A percentile compares a stretch with the other conserved stretches of the same genome.
Conservation (phyloP, 495 filamentous ascomycete species). For the Jackrogersella minutella region DNA sequence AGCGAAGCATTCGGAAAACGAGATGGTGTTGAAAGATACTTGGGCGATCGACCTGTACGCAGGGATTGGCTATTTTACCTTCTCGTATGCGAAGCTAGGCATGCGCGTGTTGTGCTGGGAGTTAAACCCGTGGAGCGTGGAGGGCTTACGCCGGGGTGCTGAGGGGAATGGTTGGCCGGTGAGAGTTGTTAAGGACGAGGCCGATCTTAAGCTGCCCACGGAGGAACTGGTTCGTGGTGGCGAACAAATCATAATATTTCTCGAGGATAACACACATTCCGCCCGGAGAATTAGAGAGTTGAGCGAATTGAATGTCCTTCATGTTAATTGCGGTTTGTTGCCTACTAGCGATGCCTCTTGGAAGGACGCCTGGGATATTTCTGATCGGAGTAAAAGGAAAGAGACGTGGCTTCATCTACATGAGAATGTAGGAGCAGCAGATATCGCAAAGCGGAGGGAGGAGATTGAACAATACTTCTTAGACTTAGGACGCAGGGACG, state of each 20-base stretch:
- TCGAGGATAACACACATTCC: conserved; percentile 72
- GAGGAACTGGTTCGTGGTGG: conserved; percentile 37
- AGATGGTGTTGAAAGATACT: neutral
- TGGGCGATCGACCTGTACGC: conserved; percentile 85
- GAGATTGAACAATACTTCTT: conserved; percentile 55
- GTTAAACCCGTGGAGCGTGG: conserved; percentile 86
- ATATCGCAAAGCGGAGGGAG: conserved; percentile 64
- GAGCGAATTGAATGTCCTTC: conserved; percentile 47
- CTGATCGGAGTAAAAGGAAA: neutral
- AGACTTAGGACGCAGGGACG: conserved; percentile 38
- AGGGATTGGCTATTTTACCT: conserved; percentile 92
- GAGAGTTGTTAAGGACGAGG: conserved; percentile 54
- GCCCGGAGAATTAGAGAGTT: conserved; percentile 52
- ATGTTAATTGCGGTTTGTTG: conserved; percentile 85
- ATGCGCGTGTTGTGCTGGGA: conserved; percentile 86
- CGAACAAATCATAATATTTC: conserved; percentile 69
- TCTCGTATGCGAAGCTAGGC: conserved; percentile 78
- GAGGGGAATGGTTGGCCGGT: conserved; percentile 70
- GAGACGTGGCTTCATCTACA: conserved; percentile 83
- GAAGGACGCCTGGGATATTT: conserved; percentile 67
- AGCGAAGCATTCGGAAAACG: neutral
- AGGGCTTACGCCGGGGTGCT: conserved; percentile 78
- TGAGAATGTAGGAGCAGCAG: conserved; percentile 76
- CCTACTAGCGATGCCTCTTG: conserved; percentile 73
- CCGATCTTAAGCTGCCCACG: conserved; percentile 36